Conservation (phyloP, 176 grass and related monocot species). For the Cocos nucifera region DNA sequence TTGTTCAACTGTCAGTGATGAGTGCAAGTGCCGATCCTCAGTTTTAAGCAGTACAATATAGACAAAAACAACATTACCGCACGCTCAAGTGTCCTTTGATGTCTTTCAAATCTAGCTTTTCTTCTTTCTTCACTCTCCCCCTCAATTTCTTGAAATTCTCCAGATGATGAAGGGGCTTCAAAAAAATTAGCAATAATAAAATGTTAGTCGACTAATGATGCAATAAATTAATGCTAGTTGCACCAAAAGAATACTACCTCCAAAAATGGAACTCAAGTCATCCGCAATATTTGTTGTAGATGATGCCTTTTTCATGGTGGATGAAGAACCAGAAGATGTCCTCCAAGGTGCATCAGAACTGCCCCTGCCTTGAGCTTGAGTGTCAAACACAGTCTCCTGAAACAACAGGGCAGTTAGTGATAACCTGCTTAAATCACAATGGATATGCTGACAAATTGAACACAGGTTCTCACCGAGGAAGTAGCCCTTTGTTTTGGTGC, state of each 20-base stretch:
- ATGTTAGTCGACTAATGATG: no score
- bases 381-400: constrained; percentile 70
- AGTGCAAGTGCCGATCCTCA: neutral
- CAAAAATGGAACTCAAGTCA: constrained; percentile 89
- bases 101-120: constrained; percentile 21
- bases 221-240: no score
- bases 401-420: constrained; percentile 19
- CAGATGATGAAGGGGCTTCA: neutral
- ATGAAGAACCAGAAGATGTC: constrained; percentile 39
- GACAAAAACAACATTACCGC: constrained; percentile 13
- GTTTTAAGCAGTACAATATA: constrained; percentile 1
- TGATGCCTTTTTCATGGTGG: constrained; percentile 58
- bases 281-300: constrained; percentile 83
- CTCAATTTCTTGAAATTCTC: neutral
- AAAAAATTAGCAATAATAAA: no score
- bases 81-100: constrained; percentile 12
- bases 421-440: neutral
- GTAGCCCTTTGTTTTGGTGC: constrained; percentile 63
- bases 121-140: constrained; percentile 7
- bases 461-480: constrained; percentile 37
- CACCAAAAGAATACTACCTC: constrained; percentile 50
- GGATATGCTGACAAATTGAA: constrained; percentile 2
- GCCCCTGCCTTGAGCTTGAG: constrained; percentile 58
- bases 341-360: constrained; percentile 38
- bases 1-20: neutral